phyloP scores from a whole-genome alignment of 495 filamentous ascomycete genomes.

The Diplogelasinospora grovesii region DNA sequence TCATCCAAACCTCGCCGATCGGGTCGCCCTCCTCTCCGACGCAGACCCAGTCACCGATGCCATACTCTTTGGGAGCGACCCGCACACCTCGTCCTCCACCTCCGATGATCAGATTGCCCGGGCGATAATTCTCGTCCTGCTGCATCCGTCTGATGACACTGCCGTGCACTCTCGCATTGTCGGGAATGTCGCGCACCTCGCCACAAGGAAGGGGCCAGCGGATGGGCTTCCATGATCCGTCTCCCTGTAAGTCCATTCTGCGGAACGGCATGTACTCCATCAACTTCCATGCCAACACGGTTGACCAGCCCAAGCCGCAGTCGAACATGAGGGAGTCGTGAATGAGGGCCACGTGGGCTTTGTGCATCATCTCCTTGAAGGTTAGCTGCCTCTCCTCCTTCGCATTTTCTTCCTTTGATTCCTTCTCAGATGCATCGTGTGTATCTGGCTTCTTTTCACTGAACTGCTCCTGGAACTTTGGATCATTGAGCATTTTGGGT shows the following conservation, averaged over 20 bases:
- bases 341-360: constrained; percentile 55
- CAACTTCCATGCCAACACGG: constrained; percentile 67
- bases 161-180: constrained; percentile 62
- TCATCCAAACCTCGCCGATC: constrained; percentile 57
- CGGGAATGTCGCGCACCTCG: constrained; percentile 74
- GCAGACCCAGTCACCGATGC: constrained; percentile 71
- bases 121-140: constrained; percentile 57
- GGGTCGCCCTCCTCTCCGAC: constrained; percentile 55
- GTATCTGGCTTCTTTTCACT: constrained; percentile 5
- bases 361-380: constrained; percentile 49
- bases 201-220: constrained; percentile 73
- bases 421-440: no score
- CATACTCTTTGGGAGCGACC: constrained; percentile 51
- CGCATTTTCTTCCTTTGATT: background rate
- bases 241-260: constrained; percentile 67
- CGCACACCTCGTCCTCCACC: constrained; percentile 65
- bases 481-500: constrained; percentile 14
- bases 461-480: background rate
- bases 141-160: constrained; percentile 71
- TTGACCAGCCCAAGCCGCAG: constrained; percentile 50
- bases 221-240: constrained; percentile 78
- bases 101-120: constrained; percentile 75
- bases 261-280: constrained; percentile 83
- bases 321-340: constrained; percentile 71
- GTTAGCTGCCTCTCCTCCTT: constrained; percentile 20